These are phyloP conservation scores for Huntiella moniliformis DNA, from an alignment of 2,329 filamentous ascomycete species.

Conservation along the genomic window DNA sequence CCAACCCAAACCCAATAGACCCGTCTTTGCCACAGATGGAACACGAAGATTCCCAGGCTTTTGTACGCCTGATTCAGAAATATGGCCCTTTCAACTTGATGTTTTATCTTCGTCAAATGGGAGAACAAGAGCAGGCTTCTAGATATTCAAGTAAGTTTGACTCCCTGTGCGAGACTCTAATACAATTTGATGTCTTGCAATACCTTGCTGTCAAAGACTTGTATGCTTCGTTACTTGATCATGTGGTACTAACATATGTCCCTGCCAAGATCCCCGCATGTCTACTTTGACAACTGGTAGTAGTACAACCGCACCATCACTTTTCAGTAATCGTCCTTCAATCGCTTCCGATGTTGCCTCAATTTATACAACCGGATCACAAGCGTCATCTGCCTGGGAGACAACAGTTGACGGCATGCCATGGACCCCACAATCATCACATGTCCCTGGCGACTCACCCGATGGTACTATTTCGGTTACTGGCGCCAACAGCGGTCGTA, in stretches of 20 bases:
- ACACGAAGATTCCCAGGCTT: constrained; percentile 10
- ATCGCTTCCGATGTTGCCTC: constrained; percentile 20
- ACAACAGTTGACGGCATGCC: constrained; percentile 8
- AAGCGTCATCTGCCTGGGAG: constrained; percentile 10
- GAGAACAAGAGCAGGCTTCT: constrained; percentile 7
- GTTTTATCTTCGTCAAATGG: constrained; percentile 13
- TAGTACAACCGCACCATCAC: constrained; percentile 21
- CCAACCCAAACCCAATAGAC: constrained; percentile 1
- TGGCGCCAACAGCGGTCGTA: constrained; percentile 13
- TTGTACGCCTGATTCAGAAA: constrained; percentile 10
- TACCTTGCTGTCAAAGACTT: too few relatives aligned
- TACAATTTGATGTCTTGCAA: neutral
- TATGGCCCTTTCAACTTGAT: constrained; percentile 13
- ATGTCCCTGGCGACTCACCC: constrained; percentile 7
- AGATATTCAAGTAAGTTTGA: constrained; percentile 2
- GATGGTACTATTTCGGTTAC: constrained; percentile 8
- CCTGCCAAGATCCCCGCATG: constrained; percentile 18
- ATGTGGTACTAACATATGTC: neutral
- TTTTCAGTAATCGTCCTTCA: constrained; percentile 24
- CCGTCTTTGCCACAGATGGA: constrained; percentile 11
- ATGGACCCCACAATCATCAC: constrained; percentile 9
- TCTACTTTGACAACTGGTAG: constrained; percentile 24
- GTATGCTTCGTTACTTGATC: neutral
- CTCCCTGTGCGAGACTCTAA: neutral
- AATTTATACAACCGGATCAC: constrained; percentile 8